Evolutionary conservation across 805 yeast species (phyloP).

Genomic region (Martiniozyma abietophila): DNA sequence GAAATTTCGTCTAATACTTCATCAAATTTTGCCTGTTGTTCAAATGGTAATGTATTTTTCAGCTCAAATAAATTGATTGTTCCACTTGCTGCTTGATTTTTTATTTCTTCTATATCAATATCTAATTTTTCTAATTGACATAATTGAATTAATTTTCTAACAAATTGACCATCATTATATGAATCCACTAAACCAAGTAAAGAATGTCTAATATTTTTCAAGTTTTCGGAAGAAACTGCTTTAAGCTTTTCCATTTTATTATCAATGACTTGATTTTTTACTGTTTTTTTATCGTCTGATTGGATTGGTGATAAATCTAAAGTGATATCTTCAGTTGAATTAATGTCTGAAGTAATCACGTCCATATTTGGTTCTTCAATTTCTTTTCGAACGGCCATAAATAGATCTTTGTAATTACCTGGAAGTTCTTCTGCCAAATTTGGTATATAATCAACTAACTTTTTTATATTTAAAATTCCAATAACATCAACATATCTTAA

Average conservation of each 20-base stretch:
- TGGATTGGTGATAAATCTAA: neutral
- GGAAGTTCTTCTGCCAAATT: constrained; percentile 18
- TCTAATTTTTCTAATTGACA: constrained; percentile 17
- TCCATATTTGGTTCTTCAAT: neutral
- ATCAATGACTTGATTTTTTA: constrained; percentile 26
- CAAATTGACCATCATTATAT: constrained; percentile 19
- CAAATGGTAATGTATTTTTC: constrained; percentile 42
- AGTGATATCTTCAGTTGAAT: neutral
- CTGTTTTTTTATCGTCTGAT: neutral
- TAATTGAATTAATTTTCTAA: constrained; percentile 14
- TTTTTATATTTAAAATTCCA: constrained; percentile 34
- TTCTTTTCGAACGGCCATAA: constrained; percentile 12
- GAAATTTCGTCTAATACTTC: constrained; percentile 60
- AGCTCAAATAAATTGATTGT: constrained; percentile 57
- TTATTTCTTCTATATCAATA: constrained; percentile 12
- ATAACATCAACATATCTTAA: constrained; percentile 37
- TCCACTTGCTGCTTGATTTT: constrained; percentile 10
- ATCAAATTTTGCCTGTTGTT: constrained; percentile 49
- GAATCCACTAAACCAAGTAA: constrained; percentile 39
- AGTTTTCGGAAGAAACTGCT: constrained; percentile 69
- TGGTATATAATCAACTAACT: constrained; percentile 27
- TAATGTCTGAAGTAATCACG: neutral
- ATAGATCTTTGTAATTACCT: constrained; percentile 19
- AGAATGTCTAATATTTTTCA: constrained; percentile 71
- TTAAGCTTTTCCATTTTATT: constrained; percentile 45